Evolutionary conservation across 306 rosid genomes (phyloP), one percentile per base, ranked within the genome.

Genomic region (Cyclanthera cordifolia): DNA sequence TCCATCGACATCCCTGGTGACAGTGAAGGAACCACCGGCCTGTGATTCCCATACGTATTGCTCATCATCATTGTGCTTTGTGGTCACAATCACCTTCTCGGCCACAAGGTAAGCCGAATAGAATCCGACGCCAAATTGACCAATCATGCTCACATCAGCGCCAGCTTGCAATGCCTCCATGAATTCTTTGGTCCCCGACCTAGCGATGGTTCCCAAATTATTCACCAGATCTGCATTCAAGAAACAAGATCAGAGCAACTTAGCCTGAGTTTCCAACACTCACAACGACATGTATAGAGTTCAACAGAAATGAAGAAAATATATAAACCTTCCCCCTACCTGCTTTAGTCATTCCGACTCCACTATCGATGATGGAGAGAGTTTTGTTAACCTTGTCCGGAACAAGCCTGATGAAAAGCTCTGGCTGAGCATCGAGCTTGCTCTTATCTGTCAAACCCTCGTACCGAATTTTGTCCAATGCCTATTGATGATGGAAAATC

Each of bases 81-180:
- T 80, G 3, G 86, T 82, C 9, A 87, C 89, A 65, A 84, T 79
- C 4, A 87, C 93, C 74, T 74, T 84, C 74, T 87, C 87, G 0
- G 93, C 84, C 51, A 87, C 93, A 2, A 87, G 81, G 72, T 87
- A 84, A 0, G 93, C 87, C 2, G 87, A 87, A 76, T 87, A 87
- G 60, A 84, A 87, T 9, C 89, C 92, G n/a, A 87, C 89, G 63
- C 92, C 89, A 3, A 87, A 87, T 48, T 87, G 89, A 6, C 89
- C 89, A n/a, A 87, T 87, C 93, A 87, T 87, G 76, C 87, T 84
- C 2, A 87, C 93, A 27, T 87, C 89, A 0, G 93, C 87, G 8
- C 93, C 89, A 3, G 87, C 84, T 51, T 85, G 89, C 83, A 87
- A 74, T 1, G 93, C 93, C 65, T 87, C 93, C 93, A 87, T 87